Evolutionary conservation across 2,329 filamentous ascomycete species (phyloP).

Genomic region (Beauveria sp.): DNA sequence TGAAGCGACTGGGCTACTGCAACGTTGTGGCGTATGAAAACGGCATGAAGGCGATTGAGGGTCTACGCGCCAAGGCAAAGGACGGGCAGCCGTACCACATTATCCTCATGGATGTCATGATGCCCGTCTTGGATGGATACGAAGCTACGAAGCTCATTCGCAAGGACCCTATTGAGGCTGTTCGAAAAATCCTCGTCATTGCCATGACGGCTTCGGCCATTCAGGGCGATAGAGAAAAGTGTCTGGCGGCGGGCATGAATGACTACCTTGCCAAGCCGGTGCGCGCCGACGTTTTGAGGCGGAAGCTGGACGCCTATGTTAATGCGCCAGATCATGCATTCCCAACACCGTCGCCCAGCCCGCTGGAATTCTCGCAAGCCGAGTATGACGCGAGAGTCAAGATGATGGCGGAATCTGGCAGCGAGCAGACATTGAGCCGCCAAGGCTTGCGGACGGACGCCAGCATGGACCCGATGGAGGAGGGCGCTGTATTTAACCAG

Average conservation of each 20-base stretch:
- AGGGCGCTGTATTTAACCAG: conserved; percentile 26
- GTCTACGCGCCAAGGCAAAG: conserved; percentile 63
- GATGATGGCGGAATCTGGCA: background rate
- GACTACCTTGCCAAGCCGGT: conserved; percentile 95
- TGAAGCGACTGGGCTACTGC: conserved; percentile 75
- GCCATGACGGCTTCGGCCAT: conserved; percentile 97
- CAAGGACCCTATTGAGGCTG: conserved; percentile 64
- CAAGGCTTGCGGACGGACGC: conserved; percentile 12
- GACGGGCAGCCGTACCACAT: conserved; percentile 78
- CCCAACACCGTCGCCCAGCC: conserved; percentile 17
- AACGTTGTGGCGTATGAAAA: conserved; percentile 83
- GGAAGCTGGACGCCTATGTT: conserved; percentile 62
- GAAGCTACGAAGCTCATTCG: conserved; percentile 81
- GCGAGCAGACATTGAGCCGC: conserved; percentile 8
- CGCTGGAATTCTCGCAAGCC: conserved; percentile 13
- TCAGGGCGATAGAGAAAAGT: conserved; percentile 89
- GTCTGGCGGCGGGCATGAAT: conserved; percentile 93
- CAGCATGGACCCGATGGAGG: conserved; percentile 23
- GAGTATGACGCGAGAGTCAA: conserved; percentile 8
- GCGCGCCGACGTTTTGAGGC: conserved; percentile 77
- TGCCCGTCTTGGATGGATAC: conserved; percentile 90
- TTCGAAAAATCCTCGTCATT: conserved; percentile 82
- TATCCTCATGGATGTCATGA: conserved; percentile 92
- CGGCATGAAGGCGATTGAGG: conserved; percentile 80
- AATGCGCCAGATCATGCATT: conserved; percentile 26